phyloP scores from a whole-genome alignment of 768 basidiomycete genomes.

The Fistulinella prunicolor region DNA sequence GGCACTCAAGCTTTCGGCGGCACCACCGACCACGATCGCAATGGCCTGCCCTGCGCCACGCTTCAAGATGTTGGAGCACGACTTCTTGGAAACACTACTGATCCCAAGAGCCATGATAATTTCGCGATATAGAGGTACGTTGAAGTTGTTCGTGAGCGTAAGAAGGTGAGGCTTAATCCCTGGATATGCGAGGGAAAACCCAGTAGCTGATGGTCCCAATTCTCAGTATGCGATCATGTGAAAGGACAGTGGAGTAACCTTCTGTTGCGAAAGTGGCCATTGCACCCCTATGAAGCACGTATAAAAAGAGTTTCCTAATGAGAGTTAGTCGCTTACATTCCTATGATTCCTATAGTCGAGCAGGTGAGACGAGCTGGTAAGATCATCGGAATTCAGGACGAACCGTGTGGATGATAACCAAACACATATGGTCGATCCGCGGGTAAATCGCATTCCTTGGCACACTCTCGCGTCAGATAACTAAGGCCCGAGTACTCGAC shows the following conservation, averaged over 20 bases:
- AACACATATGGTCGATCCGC: conserved; percentile 93
- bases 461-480: background rate
- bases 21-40: conserved; percentile 95
- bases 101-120: conserved; percentile 84
- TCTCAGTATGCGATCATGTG: background rate
- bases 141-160: conserved; percentile 87
- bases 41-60: conserved; percentile 67
- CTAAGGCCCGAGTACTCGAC: background rate
- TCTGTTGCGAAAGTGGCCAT: conserved; percentile 96
- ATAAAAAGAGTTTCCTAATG: background rate
- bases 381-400: conserved; percentile 17
- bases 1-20: conserved; percentile 90
- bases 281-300: conserved; percentile 63
- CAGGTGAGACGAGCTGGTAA: background rate
- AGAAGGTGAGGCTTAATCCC: conserved; percentile 92
- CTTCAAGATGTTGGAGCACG: conserved; percentile 83
- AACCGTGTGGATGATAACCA: conserved; percentile 97
- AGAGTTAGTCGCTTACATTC: conserved; percentile 63
- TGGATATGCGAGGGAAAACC: conserved; percentile 86
- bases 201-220: conserved; percentile 58
- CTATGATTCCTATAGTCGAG: conserved; percentile 78
- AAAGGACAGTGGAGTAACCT: conserved; percentile 42
- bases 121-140: conserved; percentile 91
- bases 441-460: conserved; percentile 80
- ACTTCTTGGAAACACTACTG: conserved; percentile 86